These are phyloP conservation scores for Telopea speciosissima DNA, from an alignment of 177 flowering plant genomes.

Conservation along the genomic window DNA sequence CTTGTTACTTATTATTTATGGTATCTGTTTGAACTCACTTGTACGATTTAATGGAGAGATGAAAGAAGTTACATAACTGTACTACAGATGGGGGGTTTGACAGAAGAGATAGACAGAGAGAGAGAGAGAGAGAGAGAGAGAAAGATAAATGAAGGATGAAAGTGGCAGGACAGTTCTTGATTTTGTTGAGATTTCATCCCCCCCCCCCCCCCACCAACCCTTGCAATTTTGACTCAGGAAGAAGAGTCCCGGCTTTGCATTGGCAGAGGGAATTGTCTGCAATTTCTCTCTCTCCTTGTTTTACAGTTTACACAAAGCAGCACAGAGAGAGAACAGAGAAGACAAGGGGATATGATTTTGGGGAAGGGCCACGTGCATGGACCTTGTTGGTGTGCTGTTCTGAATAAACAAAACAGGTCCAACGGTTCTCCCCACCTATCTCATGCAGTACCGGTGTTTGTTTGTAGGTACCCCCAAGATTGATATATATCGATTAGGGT, in stretches of 20 bases:
- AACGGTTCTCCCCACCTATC: conserved; percentile 22
- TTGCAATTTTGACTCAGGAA: background rate
- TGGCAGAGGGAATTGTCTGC: conserved; percentile 7
- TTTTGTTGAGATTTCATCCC: conserved; percentile 6
- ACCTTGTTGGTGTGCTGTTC: conserved; percentile 15
- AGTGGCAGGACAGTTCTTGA: conserved; percentile 6
- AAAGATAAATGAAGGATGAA: background rate
- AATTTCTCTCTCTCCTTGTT: conserved; percentile 8
- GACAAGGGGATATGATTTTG: no score
- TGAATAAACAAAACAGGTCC: conserved; percentile 28
- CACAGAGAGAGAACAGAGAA: no score
- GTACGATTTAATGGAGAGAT: conserved; percentile 6
- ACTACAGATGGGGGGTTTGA: background rate
- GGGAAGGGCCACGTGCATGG: conserved; percentile 38
- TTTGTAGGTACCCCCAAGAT: no score
- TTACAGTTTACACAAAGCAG: no score
- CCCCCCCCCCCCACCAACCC: no score
- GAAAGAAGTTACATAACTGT: conserved; percentile 22
- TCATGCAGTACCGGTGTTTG: no score
- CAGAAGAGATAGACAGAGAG: background rate
- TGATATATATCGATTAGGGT: no score
- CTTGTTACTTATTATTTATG: no score
- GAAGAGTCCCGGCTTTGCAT: background rate
- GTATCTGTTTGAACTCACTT: no score
- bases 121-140: no score